A percentile compares a stretch with the other conserved stretches of the same genome.
Evolutionary conservation across 257 asterid genomes (phyloP).

Genomic region (Nicotiana paniculata): DNA sequence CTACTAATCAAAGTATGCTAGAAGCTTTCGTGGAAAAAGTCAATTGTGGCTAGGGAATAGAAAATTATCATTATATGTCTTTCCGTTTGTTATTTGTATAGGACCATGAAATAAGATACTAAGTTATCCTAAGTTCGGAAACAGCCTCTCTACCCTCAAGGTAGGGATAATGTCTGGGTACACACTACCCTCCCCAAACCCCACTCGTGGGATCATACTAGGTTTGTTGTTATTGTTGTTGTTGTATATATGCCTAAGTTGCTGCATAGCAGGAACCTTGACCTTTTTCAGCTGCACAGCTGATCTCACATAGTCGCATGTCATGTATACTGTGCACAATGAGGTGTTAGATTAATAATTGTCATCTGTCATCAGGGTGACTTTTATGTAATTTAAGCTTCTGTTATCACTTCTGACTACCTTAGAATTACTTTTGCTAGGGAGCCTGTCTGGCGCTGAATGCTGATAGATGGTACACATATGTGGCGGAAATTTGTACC

Average conservation of each 20-base stretch:
- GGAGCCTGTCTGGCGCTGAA: conserved; percentile 91
- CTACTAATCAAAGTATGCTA: background rate
- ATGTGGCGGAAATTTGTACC: conserved; percentile 56
- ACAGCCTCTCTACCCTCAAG: too few species aligned
- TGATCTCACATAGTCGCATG: background rate
- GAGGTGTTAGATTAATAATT: background rate
- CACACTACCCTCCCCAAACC: too few species aligned
- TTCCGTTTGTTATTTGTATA: background rate
- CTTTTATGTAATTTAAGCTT: conserved; percentile 13
- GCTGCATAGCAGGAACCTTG: background rate
- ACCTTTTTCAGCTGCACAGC: background rate
- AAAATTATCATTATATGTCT: background rate
- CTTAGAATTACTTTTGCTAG: conserved; percentile 33
- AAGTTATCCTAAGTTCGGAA: too few species aligned
- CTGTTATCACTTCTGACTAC: conserved; percentile 13
- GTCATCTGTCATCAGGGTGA: background rate
- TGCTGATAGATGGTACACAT: conserved; percentile 77
- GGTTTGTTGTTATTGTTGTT: too few species aligned
- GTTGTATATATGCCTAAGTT: background rate
- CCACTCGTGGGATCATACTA: too few species aligned
- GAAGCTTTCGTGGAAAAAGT: background rate
- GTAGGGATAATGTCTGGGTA: too few species aligned
- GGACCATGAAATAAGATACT: background rate
- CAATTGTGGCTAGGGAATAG: background rate
- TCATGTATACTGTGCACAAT: background rate